Percentiles rank a stretch among this genome's conserved stretches.
phyloP scores from a whole-genome alignment of 768 basidiomycete species.

The Cytidiella melzeri region DNA sequence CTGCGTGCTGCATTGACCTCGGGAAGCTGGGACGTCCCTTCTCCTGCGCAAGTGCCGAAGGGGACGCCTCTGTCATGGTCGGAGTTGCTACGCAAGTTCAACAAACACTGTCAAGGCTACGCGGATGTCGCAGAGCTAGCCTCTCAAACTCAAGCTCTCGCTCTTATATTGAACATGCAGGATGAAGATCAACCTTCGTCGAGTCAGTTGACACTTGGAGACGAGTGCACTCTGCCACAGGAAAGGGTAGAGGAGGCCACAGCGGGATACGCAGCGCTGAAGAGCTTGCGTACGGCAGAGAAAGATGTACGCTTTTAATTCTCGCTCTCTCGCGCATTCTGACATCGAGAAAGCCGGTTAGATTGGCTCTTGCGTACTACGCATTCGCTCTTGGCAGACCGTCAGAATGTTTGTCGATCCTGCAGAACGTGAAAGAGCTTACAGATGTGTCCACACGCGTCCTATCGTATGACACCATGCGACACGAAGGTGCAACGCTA shows the following conservation, averaged over 20 bases:
- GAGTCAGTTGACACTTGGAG: constrained; percentile 40
- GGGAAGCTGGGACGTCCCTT: constrained; percentile 61
- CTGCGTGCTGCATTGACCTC: constrained; percentile 64
- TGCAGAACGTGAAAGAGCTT: constrained; percentile 50
- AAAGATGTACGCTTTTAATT: constrained; percentile 46
- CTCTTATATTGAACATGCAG: constrained; percentile 39
- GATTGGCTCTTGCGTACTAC: constrained; percentile 70
- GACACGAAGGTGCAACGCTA: constrained; percentile 33
- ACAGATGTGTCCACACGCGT: constrained; percentile 49
- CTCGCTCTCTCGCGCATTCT: constrained; percentile 4
- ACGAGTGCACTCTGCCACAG: constrained; percentile 52
- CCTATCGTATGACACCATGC: constrained; percentile 37
- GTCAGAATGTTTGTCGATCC: constrained; percentile 53
- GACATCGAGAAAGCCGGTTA: constrained; percentile 45
- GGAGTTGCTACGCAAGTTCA: constrained; percentile 79
- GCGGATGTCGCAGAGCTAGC: constrained; percentile 59
- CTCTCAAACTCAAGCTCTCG: constrained; percentile 58
- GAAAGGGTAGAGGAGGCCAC: constrained; percentile 54
- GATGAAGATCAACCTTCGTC: constrained; percentile 53
- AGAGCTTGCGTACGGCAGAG: constrained; percentile 41
- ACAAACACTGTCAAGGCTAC: constrained; percentile 70
- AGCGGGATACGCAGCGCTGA: constrained; percentile 48
- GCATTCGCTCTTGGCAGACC: constrained; percentile 71
- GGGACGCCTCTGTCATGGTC: constrained; percentile 59
- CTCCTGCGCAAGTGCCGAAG: constrained; percentile 56